Base-by-base conservation (phyloP, 305 asterid genomes). In the Solanum hybrid region DNA sequence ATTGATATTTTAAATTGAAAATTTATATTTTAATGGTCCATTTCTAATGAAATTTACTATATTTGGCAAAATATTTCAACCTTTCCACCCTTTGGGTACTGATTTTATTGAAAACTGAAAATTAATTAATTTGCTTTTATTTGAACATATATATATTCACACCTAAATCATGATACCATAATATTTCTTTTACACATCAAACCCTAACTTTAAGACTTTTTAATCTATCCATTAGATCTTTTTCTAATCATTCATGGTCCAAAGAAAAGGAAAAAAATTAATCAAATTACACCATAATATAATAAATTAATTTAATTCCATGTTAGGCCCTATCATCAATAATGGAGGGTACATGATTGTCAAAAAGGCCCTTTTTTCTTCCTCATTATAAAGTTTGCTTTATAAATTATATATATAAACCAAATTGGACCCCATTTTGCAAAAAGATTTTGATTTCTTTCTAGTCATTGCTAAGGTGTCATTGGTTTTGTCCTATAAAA, bases 291-390 rank as follows among this genome's bases (percentile, higher is more conserved):
- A 89, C 84, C 29, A 40, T 45, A 45, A 81, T 81, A 37, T 38
- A 84, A 79, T 79, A 82, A 45, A 8, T 40, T 10, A 84, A 17
- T 45, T 51, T 84, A 45, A 84, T 84, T 84, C 42, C 75, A 84
- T 84, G 42, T 51, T 84, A 15, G 87, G 42, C 40, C 87, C 87
- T 84, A 84, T 91, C 88, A 84, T 91, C 90, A 91, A 91, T 91
- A 91, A 93, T 88, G 89, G 92, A 91, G 40, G 72, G 78, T 84
- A 42, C 91, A 92, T 90, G 90, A 91, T 90, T 90, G 87, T 45
- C 87, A 84, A 84, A 26, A 87, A 89, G 51, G 34, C 56, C 72
- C 90, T 60, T 78, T 91, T 31, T 88, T 10, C 73, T 91, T 89
- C 69, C 73, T 87, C 86, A 78, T 42, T 84, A 72, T 32, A 89